A percentile compares a stretch with the other conserved stretches of the same genome.
phyloP scores from a whole-genome alignment of 23 red algal genomes.

The Gracilariopsis chorda region DNA sequence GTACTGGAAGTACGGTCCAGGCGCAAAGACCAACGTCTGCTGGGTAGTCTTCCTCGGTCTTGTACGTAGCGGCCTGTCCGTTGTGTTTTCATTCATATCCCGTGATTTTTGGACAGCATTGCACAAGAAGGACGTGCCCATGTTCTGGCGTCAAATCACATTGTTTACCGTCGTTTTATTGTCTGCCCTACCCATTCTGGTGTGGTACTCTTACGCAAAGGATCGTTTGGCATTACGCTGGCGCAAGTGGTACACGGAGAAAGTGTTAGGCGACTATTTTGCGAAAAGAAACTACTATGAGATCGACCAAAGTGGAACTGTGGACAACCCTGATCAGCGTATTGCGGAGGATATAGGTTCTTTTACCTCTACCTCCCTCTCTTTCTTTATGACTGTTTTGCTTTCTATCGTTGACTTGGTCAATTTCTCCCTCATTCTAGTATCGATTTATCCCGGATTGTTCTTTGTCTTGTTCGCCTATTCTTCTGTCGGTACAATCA shows the following conservation, averaged over 20 bases:
- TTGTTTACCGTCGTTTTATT: constrained; percentile 80
- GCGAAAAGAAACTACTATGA: constrained; percentile 75
- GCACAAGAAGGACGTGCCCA: constrained; percentile 73
- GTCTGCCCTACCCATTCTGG: constrained; percentile 71
- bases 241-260: constrained; percentile 88
- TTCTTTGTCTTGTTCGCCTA: constrained; percentile 84
- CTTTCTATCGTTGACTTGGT: constrained; percentile 84
- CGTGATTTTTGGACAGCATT: constrained; percentile 98
- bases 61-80: constrained; percentile 71
- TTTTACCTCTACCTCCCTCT: constrained; percentile 88
- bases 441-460: constrained; percentile 89
- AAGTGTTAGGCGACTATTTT: constrained; percentile 86
- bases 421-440: constrained; percentile 83
- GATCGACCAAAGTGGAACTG: constrained; percentile 72
- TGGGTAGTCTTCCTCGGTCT: constrained; percentile 80
- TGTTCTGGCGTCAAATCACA: constrained; percentile 54
- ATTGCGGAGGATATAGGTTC: constrained; percentile 88
- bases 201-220: constrained; percentile 85
- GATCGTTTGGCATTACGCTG: constrained; percentile 75
- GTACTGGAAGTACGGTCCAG: constrained; percentile 74
- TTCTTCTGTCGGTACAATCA: constrained; percentile 72
- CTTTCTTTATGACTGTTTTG: constrained; percentile 79
- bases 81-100: constrained; percentile 90
- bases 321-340: constrained; percentile 97
- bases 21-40: constrained; percentile 50